These are phyloP conservation scores for Phytophthora hybrid DNA, from an alignment of 352 stramenopile genomes.

Conservation along the genomic window DNA sequence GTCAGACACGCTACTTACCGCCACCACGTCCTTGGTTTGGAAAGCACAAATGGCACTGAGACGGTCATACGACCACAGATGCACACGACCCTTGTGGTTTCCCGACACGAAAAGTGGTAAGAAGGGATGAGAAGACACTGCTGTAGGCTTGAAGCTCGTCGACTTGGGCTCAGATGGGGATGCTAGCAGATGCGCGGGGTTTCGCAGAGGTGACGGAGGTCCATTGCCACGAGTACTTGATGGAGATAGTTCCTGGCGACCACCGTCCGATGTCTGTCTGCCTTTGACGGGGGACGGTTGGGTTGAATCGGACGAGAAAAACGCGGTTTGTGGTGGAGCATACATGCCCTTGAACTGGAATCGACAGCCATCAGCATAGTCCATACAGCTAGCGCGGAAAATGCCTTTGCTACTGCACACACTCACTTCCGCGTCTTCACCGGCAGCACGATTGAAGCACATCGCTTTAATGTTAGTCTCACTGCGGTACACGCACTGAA, in stretches of 20 bases:
- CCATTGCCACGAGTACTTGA: conserved; percentile 35
- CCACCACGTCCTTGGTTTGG: conserved; percentile 69
- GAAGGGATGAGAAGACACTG: conserved; percentile 78
- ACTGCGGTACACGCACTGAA: conserved; percentile 80
- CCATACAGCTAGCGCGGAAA: conserved; percentile 65
- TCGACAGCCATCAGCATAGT: conserved; percentile 74
- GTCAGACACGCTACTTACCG: conserved; percentile 43
- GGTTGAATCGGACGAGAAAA: conserved; percentile 43
- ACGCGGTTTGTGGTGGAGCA: conserved; percentile 54
- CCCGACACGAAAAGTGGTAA: conserved; percentile 84
- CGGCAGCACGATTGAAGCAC: conserved; percentile 76
- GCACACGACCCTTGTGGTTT: conserved; percentile 81
- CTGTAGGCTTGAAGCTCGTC: conserved; percentile 80
- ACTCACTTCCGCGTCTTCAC: conserved; percentile 68
- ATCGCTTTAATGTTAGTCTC: conserved; percentile 88
- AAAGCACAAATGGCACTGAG: conserved; percentile 75
- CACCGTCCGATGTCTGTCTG: conserved; percentile 28
- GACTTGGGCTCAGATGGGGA: conserved; percentile 53
- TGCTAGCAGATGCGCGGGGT: conserved; percentile 40
- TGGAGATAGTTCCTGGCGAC: conserved; percentile 30
- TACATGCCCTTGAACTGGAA: conserved; percentile 89
- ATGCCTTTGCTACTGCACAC: conserved; percentile 83
- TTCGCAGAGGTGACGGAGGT: conserved; percentile 39
- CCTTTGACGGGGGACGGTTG: conserved; percentile 38
- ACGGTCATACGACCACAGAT: conserved; percentile 88